Base-by-base conservation (phyloP, 2,329 filamentous ascomycete species). In the Fusarium kyushuense region DNA sequence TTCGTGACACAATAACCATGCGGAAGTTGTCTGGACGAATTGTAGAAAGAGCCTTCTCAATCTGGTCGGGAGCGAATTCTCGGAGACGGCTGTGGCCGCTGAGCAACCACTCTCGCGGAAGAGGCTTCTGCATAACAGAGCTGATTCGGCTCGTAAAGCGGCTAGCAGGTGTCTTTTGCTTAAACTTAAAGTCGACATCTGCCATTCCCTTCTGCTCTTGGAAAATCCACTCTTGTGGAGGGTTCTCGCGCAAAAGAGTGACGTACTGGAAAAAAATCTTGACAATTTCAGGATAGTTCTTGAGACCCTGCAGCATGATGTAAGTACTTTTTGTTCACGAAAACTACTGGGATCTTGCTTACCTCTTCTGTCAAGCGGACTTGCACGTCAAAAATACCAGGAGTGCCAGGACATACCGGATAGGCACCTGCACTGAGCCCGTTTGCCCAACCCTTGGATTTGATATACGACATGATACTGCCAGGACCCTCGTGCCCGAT, bases 101-200 rank as follows among this genome's bases (percentile, higher is more conserved):
- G 12, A 99, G 84, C 17, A 99, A 84, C 89, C 91, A 93, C 76
- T 97, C 92, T 65, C 94, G 88, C 3, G 94, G 93, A 43, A 96
- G 82, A 2, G 92, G 92, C 78, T 92, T 94, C 77, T 98, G 96
- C 96, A 99, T 98, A 19, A 93, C 87, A 19, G 91, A 89, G 75
- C 91, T 94, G 68, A 93, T 89, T 63, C 87, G 89, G 82, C 93
- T 97, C 0, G 94, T 96, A 74, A 97, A 98, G 29, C 91, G 88
- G 76, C 91, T 96, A 3, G 95, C 93, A 2, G 92, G 93, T 3
- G 90, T 92, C 83, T 98, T 98, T 77, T 98, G 93, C 79, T 90
- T 93, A 80, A 97, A 99, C 70, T 92, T 92, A 84, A 99, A 99
- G 72, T 97, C 92, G 14, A 98, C 93, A 70, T 98, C 94, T 43